Evolutionary conservation across 2,329 filamentous ascomycete genomes (phyloP).

Genomic region (Lojkania enalia): DNA sequence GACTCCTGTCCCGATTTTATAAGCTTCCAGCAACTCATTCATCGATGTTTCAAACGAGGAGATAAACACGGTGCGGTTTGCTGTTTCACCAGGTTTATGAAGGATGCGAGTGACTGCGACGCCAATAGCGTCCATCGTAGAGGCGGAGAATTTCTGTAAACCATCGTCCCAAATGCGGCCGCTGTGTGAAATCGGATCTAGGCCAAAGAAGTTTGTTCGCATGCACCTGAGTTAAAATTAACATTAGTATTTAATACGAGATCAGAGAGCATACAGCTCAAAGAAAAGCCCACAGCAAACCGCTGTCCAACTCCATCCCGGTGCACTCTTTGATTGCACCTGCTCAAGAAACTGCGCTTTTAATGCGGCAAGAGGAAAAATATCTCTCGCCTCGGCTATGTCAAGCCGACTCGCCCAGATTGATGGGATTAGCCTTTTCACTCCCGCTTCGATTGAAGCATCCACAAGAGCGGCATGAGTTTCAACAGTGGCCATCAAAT

Average conservation of each 20-base stretch:
- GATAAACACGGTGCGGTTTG: conserved; percentile 15
- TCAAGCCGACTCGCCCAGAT: neutral
- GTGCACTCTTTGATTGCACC: neutral
- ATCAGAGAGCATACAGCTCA: neutral
- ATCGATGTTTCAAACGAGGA: conserved; percentile 35
- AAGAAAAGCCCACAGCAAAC: neutral
- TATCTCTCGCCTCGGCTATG: neutral
- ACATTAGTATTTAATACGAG: neutral
- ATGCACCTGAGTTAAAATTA: neutral
- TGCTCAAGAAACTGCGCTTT: neutral
- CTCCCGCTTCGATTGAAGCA: neutral
- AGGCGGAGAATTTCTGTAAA: neutral
- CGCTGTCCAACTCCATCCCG: neutral
- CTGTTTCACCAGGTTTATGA: neutral
- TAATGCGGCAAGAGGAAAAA: neutral
- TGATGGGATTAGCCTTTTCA: neutral
- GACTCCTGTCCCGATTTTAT: conserved; percentile 31
- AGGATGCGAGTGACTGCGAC: neutral
- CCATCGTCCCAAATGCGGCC: neutral
- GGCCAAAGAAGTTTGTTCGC: neutral
- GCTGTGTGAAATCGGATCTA: neutral
- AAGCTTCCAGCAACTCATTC: neutral
- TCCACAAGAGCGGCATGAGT: neutral
- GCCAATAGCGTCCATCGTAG: neutral
- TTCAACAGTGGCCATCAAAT: neutral